Evolutionary conservation across 345 rosid genomes (phyloP).

Genomic region (Pelargonium nanum): DNA sequence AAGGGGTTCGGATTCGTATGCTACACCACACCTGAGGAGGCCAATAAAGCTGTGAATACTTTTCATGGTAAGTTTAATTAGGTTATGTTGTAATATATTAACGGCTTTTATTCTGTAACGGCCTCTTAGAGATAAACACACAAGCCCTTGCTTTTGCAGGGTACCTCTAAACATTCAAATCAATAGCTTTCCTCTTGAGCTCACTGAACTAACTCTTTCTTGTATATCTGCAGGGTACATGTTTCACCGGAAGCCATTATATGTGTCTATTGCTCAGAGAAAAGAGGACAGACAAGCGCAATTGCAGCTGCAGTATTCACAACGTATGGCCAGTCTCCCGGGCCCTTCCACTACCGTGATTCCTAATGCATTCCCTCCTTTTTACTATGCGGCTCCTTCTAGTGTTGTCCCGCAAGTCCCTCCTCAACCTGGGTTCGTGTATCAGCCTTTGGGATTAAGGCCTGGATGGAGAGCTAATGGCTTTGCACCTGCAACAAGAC

Average conservation of each 20-base stretch:
- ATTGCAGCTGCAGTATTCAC: conserved; percentile 45
- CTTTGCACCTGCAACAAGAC: conserved; percentile 38
- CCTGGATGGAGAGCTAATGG: conserved; percentile 46
- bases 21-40: conserved; percentile 60
- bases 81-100: background rate
- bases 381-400: conserved; percentile 49
- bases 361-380: conserved; percentile 46
- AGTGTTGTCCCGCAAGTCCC: conserved; percentile 39
- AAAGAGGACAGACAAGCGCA: conserved; percentile 62
- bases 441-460: conserved; percentile 46
- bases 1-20: conserved; percentile 76
- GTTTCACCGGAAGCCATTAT: conserved; percentile 60
- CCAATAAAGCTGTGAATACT: conserved; percentile 39
- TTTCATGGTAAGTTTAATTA: conserved; percentile 34
- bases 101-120: background rate
- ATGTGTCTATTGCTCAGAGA: conserved; percentile 65
- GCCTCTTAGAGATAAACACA: background rate
- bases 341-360: conserved; percentile 41
- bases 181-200: background rate
- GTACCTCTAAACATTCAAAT: too few species aligned
- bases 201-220: conserved; percentile 3
- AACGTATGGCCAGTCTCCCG: conserved; percentile 28
- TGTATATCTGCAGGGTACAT: conserved; percentile 28
- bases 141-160: background rate
- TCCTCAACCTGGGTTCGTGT: conserved; percentile 40